Base-by-base conservation (phyloP, 139 green algal genomes). In the Coelastrella sp. region DNA sequence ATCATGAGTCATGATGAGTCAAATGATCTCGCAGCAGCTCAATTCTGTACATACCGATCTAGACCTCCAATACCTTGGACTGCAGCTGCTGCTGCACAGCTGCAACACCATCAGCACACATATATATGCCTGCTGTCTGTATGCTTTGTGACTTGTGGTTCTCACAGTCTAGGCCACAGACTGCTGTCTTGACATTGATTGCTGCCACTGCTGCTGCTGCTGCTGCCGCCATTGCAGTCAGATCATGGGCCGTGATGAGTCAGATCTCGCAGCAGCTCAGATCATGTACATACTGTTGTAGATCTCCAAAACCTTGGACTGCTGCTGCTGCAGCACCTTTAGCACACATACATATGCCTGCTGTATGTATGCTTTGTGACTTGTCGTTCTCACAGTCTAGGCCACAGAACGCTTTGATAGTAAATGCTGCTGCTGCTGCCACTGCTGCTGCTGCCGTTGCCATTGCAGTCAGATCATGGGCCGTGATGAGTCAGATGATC, bases 241-340 rank as follows among this genome's bases (percentile, higher is more conserved):
- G 92, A 99, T 99, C 94, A 99, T 99, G 98, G 98, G 98, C 6
- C 96, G 98, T 85, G 93, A 65, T 61, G 98, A 99, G 94, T 96
- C 92, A 7, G 98, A 99, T 77, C 93, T 99, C 20, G 95, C 91
- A 20, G 97, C 98, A 0, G 96, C 97, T 7, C 98, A 99, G 93
- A 99, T 99, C 88, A 99, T 99, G 93, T 99, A 99, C 94, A 98
- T 98, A 8, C 97, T 96, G 94, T 99, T 99, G 98, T 98, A 99
- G 94, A 47, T 47, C 32, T 47, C 32, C 32, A 47, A 47, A 47
- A 47, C 32, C 32, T 47, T 47, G 32, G 32, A 47, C 32, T 47
- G 32, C 32, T 47, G 32, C 32, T 47, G 32, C 32, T 47, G 32
- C 32, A 47, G 32, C 32, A 47, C 74, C 7, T 4, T 80, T 80